Evolutionary conservation across 2,329 filamentous ascomycete species (phyloP), one percentile per base, ranked within the genome.

Genomic region (Corniculantispora saksenae): DNA sequence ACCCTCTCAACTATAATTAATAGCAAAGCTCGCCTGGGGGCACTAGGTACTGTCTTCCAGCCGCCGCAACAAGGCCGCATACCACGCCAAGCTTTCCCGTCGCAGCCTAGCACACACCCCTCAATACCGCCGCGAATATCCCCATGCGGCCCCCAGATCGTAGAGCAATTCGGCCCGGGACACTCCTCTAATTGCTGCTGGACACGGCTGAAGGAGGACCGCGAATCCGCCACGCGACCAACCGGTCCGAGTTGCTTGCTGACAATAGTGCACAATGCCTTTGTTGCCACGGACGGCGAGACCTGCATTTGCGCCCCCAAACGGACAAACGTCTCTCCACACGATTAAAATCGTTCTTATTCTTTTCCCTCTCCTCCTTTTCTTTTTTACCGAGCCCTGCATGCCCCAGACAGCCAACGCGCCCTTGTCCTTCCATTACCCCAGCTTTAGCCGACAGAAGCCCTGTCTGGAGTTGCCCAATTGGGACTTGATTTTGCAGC

Each of bases 101-200:
- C 25, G 21, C 21, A 29, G 55, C 21, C 21, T 45, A n/a, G 40
- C 58, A 51, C n/a, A 50, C 51, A 21, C 50, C 59, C 60, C 57
- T 55, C 50, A 62, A 62, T 62, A 47, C 38, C 50, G 60, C 60
- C 60, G 60, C 48, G 60, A 62, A 62, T 62, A 56, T 62, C 60
- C 50, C 48, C 59, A 61, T 54, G 48, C 25, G 48, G 59, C 59
- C 38, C 58, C 60, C 60, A 62, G 60, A 62, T 62, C 60, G 50
- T 55, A n/a, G 23, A 6, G 17, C 51, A 59, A 62, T 47, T 62
- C 60, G 60, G 60, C 50, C 50, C 60, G 60, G 50, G 47, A 48
- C 29, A 23, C 45, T n/a, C n/a, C n/a, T n/a, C n/a, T n/a, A n/a
- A n/a, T n/a, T n/a, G n/a, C n/a, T n/a, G n/a, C n/a, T n/a, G n/a